phyloP scores from a whole-genome alignment of 2,329 filamentous ascomycete genomes.

The Spiromastix sp. region DNA sequence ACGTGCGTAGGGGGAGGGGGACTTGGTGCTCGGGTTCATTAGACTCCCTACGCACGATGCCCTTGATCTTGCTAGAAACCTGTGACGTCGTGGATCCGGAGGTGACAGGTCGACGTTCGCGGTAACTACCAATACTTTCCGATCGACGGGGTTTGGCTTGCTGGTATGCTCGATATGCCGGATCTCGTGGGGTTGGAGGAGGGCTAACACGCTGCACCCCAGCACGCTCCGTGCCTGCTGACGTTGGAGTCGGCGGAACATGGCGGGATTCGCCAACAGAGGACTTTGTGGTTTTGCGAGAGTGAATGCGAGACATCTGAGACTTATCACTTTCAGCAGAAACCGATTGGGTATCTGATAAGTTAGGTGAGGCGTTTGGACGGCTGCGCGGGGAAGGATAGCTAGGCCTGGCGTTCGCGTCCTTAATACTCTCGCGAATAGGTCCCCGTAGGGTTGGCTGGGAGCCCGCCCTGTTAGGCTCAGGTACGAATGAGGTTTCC shows the following conservation, averaged over 20 bases:
- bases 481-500: slow-evolving; percentile 12
- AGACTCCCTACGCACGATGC: slow-evolving; percentile 26
- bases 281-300: slow-evolving; percentile 7
- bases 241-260: slow-evolving; percentile 15
- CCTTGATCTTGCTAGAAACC: slow-evolving; percentile 32
- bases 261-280: slow-evolving; percentile 16
- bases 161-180: too few relatives aligned
- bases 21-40: slow-evolving; percentile 14
- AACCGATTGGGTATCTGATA: not conserved
- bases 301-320: not conserved
- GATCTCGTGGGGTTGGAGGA: slow-evolving; percentile 18
- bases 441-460: slow-evolving; percentile 8
- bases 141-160: slow-evolving; percentile 27
- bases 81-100: slow-evolving; percentile 31
- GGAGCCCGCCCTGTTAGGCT: slow-evolving; percentile 6
- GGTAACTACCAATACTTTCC: slow-evolving; percentile 27
- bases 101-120: slow-evolving; percentile 29
- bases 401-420: slow-evolving; percentile 1
- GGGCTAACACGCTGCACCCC: slow-evolving; percentile 31
- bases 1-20: slow-evolving; percentile 23
- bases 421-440: slow-evolving; percentile 8
- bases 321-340: slow-evolving; percentile 1
- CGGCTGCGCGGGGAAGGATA: not conserved
- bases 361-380: not conserved
- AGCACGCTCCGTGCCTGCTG: slow-evolving; percentile 25